phyloP scores from a whole-genome alignment of 2,329 filamentous ascomycete species.

The Colletotrichum siamense region DNA sequence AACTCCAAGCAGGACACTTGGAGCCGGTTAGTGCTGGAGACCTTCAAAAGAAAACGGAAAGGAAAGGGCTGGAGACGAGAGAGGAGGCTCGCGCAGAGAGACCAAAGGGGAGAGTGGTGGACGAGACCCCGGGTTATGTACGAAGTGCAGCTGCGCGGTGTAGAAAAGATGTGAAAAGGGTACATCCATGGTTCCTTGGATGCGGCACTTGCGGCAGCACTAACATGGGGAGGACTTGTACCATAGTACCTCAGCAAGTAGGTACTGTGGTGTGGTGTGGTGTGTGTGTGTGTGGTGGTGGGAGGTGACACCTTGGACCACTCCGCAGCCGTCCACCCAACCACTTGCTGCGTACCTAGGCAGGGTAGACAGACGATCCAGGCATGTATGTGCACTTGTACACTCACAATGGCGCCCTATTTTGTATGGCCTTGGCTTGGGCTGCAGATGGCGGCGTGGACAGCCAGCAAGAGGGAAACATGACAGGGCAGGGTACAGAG shows the following conservation, averaged over 20 bases:
- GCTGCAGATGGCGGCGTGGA: not conserved
- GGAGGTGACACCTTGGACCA: conserved; percentile 10
- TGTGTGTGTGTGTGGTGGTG: not conserved
- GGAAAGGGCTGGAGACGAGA: not conserved
- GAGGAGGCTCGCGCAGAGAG: conserved; percentile 7
- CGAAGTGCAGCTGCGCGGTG: not conserved
- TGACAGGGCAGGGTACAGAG: not conserved
- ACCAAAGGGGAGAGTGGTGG: not conserved
- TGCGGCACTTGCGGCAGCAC: conserved; percentile 19
- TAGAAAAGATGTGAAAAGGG: not conserved
- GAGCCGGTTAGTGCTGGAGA: conserved; percentile 4
- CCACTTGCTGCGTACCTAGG: not conserved
- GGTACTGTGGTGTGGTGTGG: too few species aligned
- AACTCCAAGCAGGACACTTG: conserved; percentile 3
- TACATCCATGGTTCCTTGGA: not conserved
- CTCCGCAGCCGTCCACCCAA: not conserved
- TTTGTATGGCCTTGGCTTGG: not conserved
- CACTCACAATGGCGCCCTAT: not conserved
- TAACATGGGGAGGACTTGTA: conserved; percentile 14
- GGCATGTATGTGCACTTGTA: not conserved
- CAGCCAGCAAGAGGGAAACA: not conserved
- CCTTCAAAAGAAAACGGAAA: not conserved
- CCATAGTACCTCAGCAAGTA: too few species aligned
- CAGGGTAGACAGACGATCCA: not conserved
- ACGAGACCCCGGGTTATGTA: conserved; percentile 9